Evolutionary conservation across 2,329 filamentous ascomycete genomes (phyloP).

Genomic region (Cladosporium colombiae): DNA sequence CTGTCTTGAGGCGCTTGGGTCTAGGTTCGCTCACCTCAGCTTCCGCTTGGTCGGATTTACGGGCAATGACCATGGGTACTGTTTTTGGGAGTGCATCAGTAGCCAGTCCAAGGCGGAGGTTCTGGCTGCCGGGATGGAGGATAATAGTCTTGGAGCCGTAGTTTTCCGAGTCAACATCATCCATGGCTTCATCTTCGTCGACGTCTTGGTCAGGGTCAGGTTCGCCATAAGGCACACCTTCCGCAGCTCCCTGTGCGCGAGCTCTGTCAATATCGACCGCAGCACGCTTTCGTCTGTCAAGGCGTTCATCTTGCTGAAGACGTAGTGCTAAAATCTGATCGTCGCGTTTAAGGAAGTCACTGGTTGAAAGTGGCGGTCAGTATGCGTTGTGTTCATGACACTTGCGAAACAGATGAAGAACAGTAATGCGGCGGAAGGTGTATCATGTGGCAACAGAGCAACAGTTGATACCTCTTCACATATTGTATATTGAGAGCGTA

Average conservation of each 20-base stretch:
- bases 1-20: constrained; percentile 65
- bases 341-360: constrained; percentile 97
- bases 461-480: constrained; percentile 32
- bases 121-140: constrained; percentile 93
- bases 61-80: constrained; percentile 88
- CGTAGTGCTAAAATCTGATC: constrained; percentile 90
- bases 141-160: constrained; percentile 90
- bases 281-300: constrained; percentile 79
- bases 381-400: neutral
- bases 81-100: constrained; percentile 94
- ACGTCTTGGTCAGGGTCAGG: constrained; percentile 33
- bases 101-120: constrained; percentile 90
- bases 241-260: constrained; percentile 70
- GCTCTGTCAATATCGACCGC: constrained; percentile 87
- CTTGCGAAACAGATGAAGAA: neutral
- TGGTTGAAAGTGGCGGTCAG: constrained; percentile 40
- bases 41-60: constrained; percentile 75
- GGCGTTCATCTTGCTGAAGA: constrained; percentile 81
- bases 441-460: constrained; percentile 3
- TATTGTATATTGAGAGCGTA: constrained; percentile 40
- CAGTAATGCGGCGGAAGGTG: neutral
- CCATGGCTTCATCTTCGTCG: constrained; percentile 57
- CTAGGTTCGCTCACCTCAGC: constrained; percentile 81
- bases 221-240: constrained; percentile 41
- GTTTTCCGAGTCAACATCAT: constrained; percentile 60